Base-by-base conservation (phyloP, 495 filamentous ascomycete species). In the Podospora tetraspora region DNA sequence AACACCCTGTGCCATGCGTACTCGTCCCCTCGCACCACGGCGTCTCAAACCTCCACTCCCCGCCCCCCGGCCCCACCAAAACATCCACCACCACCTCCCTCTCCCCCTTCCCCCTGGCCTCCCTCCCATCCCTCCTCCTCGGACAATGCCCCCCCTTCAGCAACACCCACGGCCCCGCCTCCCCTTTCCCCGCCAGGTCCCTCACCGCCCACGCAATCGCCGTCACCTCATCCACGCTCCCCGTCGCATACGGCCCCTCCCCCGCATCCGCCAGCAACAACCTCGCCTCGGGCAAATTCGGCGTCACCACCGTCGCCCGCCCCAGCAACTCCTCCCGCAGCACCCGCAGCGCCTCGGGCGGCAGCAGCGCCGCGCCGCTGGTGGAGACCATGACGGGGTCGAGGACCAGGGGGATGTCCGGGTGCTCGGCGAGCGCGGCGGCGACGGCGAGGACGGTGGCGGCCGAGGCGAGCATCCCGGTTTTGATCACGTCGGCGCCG, bases 361-460 rank as follows among this genome's bases (percentile, higher is more conserved):
- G 91, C 9, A 97, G 81, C 37, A 98, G 81, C 73, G 89, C 82
- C 9, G 92, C 86, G 19, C 93, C 93, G 59, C 88, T 91, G 1
- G 94, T 97, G 9, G 94, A 91, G 19, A 97, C 85, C 93, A 98
- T 97, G 21, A 98, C 93, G 30, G 94, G 94, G 78, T 98, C 94
- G 57, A 98, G 79, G 21, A 97, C 91, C 57, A 91, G 80, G 8
- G 74, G 79, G n/a, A 83, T 80, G 22, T 92, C 79, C 21, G 84
- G 75, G 73, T 92, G 86, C 59, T 84, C 77, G 62, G 74, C 76
- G 32, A 98, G 73, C 25, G 88, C 83, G 57, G 90, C 82, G 43
- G 91, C 91, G 62, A 97, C 89, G 57, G 90, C 84, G 67, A 89
- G 82, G 71, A 97, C 89, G 1, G 88, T 93, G 67, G 85, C 87